Base-by-base conservation (phyloP, 345 rosid genomes). In the Excoecaria cochinchinensis region DNA sequence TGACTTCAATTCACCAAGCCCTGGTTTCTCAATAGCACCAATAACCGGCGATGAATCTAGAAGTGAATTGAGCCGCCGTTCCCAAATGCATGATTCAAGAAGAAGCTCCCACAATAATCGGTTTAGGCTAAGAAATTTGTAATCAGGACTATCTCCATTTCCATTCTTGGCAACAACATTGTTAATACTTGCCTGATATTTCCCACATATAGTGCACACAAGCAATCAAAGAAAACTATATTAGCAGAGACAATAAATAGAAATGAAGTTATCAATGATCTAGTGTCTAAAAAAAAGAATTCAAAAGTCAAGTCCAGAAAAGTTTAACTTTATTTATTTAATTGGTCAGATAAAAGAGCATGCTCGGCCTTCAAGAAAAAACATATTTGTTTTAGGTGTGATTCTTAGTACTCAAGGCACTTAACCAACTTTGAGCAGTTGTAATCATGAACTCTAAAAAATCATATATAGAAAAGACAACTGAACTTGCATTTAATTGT, bases 71-170 rank as follows among this genome's bases (percentile, higher is more conserved):
- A 95, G 62, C 25, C 98, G 92, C 36, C 72, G 65, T 83, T 93
- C 88, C 99, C 99, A 95, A 69, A 90, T 79, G 77, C 63, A 81
- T 53, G 98, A 87, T 83, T 85, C 90, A 76, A 95, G 86, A 78
- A 90, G 79, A 76, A 95, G 92, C 75, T 90, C 95, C 99, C 95
- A 93, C 75, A 86, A 71, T 71, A 89, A 51, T 52, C 87, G 81
- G 80, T 90, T 95, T 81, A 91, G 76, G 73, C 81, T 82, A 58
- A 93, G 93, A 81, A 86, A 75, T 73, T 77, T 84, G 80, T 86
- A 84, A 53, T 69, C 78, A 74, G 78, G 85, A 68, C 79, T 75
- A 53, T 78, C 89, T 48, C 79, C 70, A 66, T 80, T 81, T 72
- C 82, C 88, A 36, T 80, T 85, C 85, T 82, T 79, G 39, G 85